These are phyloP conservation scores for Peronospora farinosa DNA, from an alignment of 352 stramenopile species.

Conservation along the genomic window DNA sequence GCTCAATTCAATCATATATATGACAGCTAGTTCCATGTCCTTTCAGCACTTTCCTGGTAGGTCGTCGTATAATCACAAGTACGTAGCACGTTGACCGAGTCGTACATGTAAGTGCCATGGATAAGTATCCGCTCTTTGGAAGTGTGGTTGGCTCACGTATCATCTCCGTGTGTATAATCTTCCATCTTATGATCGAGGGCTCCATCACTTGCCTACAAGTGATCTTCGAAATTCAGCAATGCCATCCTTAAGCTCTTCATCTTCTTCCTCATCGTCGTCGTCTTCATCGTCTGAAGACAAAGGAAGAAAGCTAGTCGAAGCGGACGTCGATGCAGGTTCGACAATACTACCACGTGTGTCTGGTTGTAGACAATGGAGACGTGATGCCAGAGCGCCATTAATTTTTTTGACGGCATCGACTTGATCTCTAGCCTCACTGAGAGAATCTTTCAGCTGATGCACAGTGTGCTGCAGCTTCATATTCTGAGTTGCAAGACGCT, in stretches of 20 bases:
- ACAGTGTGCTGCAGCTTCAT: constrained; percentile 61
- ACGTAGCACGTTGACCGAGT: background rate
- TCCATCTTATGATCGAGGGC: background rate
- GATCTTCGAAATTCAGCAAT: constrained; percentile 40
- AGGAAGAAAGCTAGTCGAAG: constrained; percentile 28
- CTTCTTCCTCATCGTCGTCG: constrained; percentile 44
- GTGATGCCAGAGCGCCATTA: constrained; percentile 62
- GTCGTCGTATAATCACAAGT: background rate
- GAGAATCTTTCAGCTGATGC: constrained; percentile 64
- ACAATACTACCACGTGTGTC: constrained; percentile 49
- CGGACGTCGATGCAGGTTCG: constrained; percentile 34
- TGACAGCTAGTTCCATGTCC: background rate
- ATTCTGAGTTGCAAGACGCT: constrained; percentile 59
- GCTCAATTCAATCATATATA: background rate
- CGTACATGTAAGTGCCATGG: background rate
- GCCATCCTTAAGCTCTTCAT: constrained; percentile 32
- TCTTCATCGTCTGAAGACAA: constrained; percentile 57
- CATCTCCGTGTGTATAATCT: background rate
- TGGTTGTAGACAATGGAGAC: constrained; percentile 50
- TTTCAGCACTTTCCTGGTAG: background rate
- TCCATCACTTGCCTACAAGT: constrained; percentile 10
- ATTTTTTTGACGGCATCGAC: constrained; percentile 66
- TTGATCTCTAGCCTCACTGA: constrained; percentile 68
- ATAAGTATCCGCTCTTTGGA: background rate
- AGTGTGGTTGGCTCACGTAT: too few relatives aligned